Conservation (phyloP, 257 asterid species). For the Voacanga thouarsii region DNA sequence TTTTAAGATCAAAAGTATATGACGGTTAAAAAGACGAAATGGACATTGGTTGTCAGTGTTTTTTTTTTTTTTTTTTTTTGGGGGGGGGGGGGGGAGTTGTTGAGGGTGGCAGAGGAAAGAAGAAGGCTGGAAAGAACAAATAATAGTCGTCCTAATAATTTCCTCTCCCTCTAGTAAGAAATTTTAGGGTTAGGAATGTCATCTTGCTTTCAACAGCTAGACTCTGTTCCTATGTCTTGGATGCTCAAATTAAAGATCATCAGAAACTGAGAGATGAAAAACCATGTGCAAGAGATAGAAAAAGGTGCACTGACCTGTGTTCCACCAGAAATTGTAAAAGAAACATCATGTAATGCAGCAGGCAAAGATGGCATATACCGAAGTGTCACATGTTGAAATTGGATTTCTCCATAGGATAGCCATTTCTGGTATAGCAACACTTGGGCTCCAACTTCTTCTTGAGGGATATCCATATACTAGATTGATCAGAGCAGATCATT, state of each 20-base stretch:
- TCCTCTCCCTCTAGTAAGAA: too few species aligned
- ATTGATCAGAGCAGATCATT: constrained; percentile 11
- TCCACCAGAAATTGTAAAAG: constrained; percentile 64
- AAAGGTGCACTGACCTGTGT: constrained; percentile 52
- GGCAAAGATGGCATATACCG: constrained; percentile 74
- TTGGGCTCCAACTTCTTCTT: constrained; percentile 54
- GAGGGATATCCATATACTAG: constrained; percentile 86
- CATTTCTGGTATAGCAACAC: constrained; percentile 36
- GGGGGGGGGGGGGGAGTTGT: too few species aligned
- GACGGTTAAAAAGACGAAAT: too few species aligned
- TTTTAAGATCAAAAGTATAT: background rate
- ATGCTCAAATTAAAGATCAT: background rate
- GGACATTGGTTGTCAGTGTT: too few species aligned
- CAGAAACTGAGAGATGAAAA: constrained; percentile 4
- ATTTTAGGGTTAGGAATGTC: background rate
- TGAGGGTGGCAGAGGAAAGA: background rate
- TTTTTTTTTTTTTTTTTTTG: too few species aligned
- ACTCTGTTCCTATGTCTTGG: background rate
- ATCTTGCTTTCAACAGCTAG: background rate
- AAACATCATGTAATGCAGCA: constrained; percentile 59
- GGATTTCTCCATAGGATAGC: constrained; percentile 70
- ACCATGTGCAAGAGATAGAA: background rate
- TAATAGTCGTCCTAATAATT: background rate
- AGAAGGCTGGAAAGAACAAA: background rate
- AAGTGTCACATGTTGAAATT: constrained; percentile 76